Conservation (phyloP, 495 filamentous ascomycete genomes). For the Thozetella sp. region DNA sequence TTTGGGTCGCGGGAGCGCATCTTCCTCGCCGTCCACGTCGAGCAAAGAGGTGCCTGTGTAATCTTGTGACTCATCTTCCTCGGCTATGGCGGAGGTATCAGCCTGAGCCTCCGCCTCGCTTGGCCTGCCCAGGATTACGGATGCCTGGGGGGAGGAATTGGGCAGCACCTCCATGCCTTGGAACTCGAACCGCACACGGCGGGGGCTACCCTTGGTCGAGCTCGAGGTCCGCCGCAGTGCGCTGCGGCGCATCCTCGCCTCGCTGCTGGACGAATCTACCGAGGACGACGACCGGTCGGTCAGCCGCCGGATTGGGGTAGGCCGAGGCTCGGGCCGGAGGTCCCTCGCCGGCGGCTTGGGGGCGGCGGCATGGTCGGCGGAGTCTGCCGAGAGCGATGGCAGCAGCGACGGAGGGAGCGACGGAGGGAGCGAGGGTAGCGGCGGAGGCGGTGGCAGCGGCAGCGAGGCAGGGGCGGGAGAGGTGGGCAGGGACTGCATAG, state of each 20-base stretch:
- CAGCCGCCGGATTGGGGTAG: slow-evolving; percentile 15
- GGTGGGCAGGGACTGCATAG: slow-evolving; percentile 20
- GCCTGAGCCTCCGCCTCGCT: slow-evolving; percentile 17
- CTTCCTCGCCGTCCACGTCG: slow-evolving; percentile 38
- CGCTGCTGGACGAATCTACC: slow-evolving; percentile 40
- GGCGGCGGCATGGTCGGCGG: slow-evolving; percentile 26
- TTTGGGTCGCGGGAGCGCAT: slow-evolving; percentile 37
- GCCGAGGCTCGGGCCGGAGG: slow-evolving; percentile 8
- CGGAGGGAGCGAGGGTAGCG: slow-evolving; percentile 14
- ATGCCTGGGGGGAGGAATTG: slow-evolving; percentile 40
- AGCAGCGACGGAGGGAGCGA: slow-evolving; percentile 11
- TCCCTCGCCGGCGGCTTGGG: slow-evolving; percentile 14
- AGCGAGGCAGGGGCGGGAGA: slow-evolving; percentile 4
- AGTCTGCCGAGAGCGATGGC: slow-evolving; percentile 16
- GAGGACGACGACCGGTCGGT: slow-evolving; percentile 42
- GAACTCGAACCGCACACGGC: slow-evolving; percentile 55
- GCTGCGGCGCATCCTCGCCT: slow-evolving; percentile 40
- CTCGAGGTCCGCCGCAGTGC: slow-evolving; percentile 50
- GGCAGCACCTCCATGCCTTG: slow-evolving; percentile 53
- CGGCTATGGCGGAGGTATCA: slow-evolving; percentile 16
- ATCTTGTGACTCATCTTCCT: slow-evolving; percentile 22
- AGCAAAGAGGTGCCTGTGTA: slow-evolving; percentile 21
- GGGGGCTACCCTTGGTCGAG: slow-evolving; percentile 47
- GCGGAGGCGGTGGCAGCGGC: slow-evolving; percentile 12
- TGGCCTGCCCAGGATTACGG: slow-evolving; percentile 6